Percentiles rank a stretch among this genome's conserved stretches.
phyloP scores from a whole-genome alignment of 257 asterid genomes.

The Fraxinus anomala region DNA sequence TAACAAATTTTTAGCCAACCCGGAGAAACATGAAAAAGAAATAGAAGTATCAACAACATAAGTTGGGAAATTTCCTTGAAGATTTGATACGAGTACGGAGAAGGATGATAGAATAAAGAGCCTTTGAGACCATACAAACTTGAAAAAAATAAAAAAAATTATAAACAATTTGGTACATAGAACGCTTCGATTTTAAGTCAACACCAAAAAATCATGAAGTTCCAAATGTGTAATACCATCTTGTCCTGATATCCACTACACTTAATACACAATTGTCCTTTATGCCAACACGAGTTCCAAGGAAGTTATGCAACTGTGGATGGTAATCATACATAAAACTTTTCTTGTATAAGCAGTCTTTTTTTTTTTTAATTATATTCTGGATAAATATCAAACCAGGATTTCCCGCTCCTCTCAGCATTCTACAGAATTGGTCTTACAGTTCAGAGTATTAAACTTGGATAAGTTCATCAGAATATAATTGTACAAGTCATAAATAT shows the following conservation, averaged over 20 bases:
- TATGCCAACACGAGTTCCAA: background rate
- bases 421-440: no score
- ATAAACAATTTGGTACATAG: background rate
- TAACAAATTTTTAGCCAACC: background rate
- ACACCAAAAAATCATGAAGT: background rate
- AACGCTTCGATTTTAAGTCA: background rate
- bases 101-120: background rate
- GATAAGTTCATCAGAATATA: no score
- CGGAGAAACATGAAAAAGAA: conserved; percentile 11
- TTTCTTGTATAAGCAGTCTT: background rate
- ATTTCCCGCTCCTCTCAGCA: background rate
- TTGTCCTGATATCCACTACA: background rate
- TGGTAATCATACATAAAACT: background rate
- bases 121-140: background rate
- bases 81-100: background rate
- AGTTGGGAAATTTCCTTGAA: background rate
- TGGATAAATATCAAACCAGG: background rate
- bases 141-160: background rate
- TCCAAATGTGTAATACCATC: background rate
- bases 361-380: background rate
- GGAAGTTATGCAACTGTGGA: background rate
- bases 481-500: background rate
- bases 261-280: background rate
- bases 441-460: no score
- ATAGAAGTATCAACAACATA: background rate